Percentiles rank a stretch among this genome's conserved stretches.
Conservation (phyloP, 2,329 filamentous ascomycete genomes). For the Trichoderma koningiopsis region DNA sequence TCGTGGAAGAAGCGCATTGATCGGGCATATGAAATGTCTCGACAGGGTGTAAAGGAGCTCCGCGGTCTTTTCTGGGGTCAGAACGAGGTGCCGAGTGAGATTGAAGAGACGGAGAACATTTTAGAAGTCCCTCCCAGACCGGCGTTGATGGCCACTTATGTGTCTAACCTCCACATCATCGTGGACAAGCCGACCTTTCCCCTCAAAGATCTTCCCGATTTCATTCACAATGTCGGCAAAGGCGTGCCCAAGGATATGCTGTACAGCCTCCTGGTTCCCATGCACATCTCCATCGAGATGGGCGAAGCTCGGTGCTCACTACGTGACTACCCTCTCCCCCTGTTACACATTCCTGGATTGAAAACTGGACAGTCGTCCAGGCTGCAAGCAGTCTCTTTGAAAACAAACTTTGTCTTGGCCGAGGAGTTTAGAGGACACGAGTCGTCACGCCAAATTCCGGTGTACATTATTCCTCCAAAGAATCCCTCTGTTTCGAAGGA, state of each 20-base stretch:
- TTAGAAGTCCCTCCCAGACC: slow-evolving; percentile 84
- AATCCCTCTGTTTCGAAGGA: slow-evolving; percentile 57
- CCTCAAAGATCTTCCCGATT: slow-evolving; percentile 76
- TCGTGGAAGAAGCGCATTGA: slow-evolving; percentile 94
- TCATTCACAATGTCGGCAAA: slow-evolving; percentile 89
- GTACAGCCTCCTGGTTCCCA: slow-evolving; percentile 85
- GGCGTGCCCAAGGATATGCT: slow-evolving; percentile 91
- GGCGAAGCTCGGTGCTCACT: slow-evolving; percentile 84
- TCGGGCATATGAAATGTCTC: slow-evolving; percentile 68
- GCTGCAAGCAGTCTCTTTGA: slow-evolving; percentile 78
- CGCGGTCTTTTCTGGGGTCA: slow-evolving; percentile 79
- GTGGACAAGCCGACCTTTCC: slow-evolving; percentile 95
- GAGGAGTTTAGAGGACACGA: slow-evolving; percentile 85
- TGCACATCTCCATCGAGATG: slow-evolving; percentile 87
- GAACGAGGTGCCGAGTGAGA: slow-evolving; percentile 78
- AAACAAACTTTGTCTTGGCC: slow-evolving; percentile 90
- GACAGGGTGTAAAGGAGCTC: slow-evolving; percentile 74
- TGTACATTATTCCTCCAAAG: slow-evolving; percentile 77
- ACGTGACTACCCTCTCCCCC: slow-evolving; percentile 89
- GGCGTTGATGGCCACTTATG: slow-evolving; percentile 74
- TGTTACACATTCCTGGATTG: slow-evolving; percentile 86
- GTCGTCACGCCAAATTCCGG: slow-evolving; percentile 76
- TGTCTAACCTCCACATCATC: slow-evolving; percentile 81
- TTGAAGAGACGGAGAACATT: slow-evolving; percentile 81
- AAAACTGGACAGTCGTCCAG: slow-evolving; percentile 77